Conservation (phyloP, 2,329 filamentous ascomycete species). For the Zasmidium citrigriseum region DNA sequence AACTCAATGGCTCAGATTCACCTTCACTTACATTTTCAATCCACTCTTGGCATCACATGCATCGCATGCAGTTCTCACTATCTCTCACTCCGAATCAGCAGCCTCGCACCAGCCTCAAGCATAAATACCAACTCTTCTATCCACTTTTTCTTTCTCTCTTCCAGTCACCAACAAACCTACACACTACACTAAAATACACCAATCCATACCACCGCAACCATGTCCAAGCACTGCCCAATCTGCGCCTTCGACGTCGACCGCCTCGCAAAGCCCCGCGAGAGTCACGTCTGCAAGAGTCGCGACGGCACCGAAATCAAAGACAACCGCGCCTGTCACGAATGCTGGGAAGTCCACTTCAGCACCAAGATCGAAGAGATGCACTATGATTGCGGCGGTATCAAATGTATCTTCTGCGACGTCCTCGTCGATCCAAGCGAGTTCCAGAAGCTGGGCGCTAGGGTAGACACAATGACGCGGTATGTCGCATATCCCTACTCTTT, state of each 20-base stretch:
- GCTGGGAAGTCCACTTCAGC: constrained; percentile 23
- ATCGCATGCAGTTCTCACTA: no score
- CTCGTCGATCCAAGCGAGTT: not conserved
- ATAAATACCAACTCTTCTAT: no score
- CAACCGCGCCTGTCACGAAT: constrained; percentile 20
- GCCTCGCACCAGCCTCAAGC: no score
- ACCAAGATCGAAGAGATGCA: constrained; percentile 15
- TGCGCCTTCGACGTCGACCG: not conserved
- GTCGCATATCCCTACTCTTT: not conserved
- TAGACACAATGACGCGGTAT: not conserved
- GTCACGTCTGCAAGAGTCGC: not conserved
- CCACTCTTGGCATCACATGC: no score
- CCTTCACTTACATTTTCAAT: no score
- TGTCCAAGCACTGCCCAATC: not conserved
- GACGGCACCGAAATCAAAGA: not conserved
- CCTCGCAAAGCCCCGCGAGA: not conserved
- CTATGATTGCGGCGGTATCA: constrained; percentile 1
- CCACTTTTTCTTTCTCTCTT: no score
- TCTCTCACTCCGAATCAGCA: no score
- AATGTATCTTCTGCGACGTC: constrained; percentile 21
- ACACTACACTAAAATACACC: no score
- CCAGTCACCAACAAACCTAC: no score
- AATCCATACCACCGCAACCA: not conserved
- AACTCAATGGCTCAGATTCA: no score
- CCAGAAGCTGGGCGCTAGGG: not conserved